Base-by-base conservation (phyloP, 2,329 filamentous ascomycete genomes). In the Colletotrichum sublineola region DNA sequence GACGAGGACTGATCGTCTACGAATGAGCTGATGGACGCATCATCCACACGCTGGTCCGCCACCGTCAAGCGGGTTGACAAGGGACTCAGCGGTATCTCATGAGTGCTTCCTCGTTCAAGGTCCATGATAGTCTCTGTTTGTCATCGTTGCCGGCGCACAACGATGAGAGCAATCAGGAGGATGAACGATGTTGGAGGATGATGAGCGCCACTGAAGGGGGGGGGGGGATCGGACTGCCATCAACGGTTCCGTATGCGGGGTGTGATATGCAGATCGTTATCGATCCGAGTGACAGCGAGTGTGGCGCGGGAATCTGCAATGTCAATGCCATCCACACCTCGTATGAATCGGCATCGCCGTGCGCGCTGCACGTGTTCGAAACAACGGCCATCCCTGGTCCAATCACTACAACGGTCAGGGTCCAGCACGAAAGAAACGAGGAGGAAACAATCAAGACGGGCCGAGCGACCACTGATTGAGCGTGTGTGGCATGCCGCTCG, bases 81-180 rank as follows among this genome's bases (percentile, higher is more conserved):
- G 5, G 58, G 38, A 31, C 38, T 63, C 57, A n/a, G 52, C 15
- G 33, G 42, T n/a, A 29, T 44, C 5, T 63, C 42, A 29, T 50
- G 64, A 14, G 50, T 53, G 42, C 29, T 68, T 29, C 52, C 57
- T 52, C 65, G 58, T 44, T 71, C 68, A 38, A 46, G 29, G 24
- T 68, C 68, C 68, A 71, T 71, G 58, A 31, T n/a, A 18, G 50
- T 3, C 50, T 53, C 29, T 24, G 29, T 29, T 53, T 18, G 29
- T 53, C 50, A 53, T 20, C 29, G 8, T 33, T 14, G 29, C 14
- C 29, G 50, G 29, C 6, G 24, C 50, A 20, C 29, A 33, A 33
- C 29, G 24, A 7, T 20, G 14, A 18, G 29, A 20, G 6, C 5
- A 53, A 33, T 11, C 29, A 31, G 24, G 15, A 53, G 2, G 29